These are phyloP conservation scores for Piper longum DNA, from an alignment of 164 flowering plant species.

Conservation along the genomic window DNA sequence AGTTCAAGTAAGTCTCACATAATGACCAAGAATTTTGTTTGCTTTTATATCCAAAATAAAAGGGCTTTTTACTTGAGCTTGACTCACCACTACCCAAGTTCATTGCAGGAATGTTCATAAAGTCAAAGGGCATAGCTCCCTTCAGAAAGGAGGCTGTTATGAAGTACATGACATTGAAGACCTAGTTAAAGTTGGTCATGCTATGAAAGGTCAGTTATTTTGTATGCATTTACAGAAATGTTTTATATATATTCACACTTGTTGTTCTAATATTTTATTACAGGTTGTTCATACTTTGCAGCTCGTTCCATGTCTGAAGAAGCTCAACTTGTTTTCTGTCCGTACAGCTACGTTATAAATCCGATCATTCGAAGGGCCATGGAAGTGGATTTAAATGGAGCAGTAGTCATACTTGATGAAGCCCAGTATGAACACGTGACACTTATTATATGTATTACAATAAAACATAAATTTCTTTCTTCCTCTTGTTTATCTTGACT, in stretches of 20 bases:
- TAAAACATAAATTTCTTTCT: neutral
- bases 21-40: neutral
- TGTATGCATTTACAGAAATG: slow-evolving; percentile 3
- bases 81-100: neutral
- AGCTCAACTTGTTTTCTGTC: slow-evolving; percentile 84
- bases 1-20: slow-evolving; percentile 54
- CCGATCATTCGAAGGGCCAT: slow-evolving; percentile 71
- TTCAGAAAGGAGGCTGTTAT: slow-evolving; percentile 76
- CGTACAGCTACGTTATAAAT: slow-evolving; percentile 75
- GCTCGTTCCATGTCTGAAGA: slow-evolving; percentile 72
- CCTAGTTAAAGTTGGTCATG: slow-evolving; percentile 77
- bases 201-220: slow-evolving; percentile 43
- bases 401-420: slow-evolving; percentile 85
- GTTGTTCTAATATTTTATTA: slow-evolving; percentile 6
- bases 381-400: slow-evolving; percentile 71
- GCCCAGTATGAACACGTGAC: slow-evolving; percentile 56
- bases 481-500: neutral
- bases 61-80: neutral
- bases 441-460: neutral
- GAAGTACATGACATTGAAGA: slow-evolving; percentile 97
- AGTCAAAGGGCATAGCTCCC: slow-evolving; percentile 62
- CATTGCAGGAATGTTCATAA: slow-evolving; percentile 48
- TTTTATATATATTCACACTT: slow-evolving; percentile 5
- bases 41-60: neutral
- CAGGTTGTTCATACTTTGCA: slow-evolving; percentile 97